Base-by-base conservation (phyloP, 768 basidiomycete genomes). In the Mycena kentingensis region DNA sequence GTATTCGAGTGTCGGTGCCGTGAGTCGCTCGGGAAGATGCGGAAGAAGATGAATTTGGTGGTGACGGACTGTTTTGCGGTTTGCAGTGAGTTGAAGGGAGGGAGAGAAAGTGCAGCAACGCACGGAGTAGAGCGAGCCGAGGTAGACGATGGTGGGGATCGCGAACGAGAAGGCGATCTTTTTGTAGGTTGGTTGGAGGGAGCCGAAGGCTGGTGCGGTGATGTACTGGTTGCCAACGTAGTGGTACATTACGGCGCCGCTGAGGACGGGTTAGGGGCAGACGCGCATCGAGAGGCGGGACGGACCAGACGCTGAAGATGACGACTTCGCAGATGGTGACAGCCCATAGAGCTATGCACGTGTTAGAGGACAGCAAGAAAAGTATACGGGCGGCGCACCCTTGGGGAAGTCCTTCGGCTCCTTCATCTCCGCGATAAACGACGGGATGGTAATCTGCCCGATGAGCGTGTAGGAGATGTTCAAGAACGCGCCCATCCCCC, bases 361-460 rank as follows among this genome's bases (percentile, higher is more conserved):
- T 26, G 15, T 22, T 21, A 29, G 19, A 22, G 31, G 21, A 48
- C 19, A 5, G 7, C 1, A 26, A 25, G 12, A 35, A 1, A 28
- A 32, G 15, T n/a, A 29, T 24, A 5, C 28, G 4, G 18, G 3
- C 16, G 31, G 4, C 19, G 44, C 56, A 35, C 72, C 72, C 63
- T 76, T 76, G 1, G 75, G 74, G 60, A 78, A 77, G 51, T 77
- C 75, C 43, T 67, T 73, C 4, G 76, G 76, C 26, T 78, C 70
- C 57, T 73, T 70, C 75, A 77, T 77, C 52, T 77, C 75, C 3
- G 76, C 74, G 49, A 76, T 77, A 56, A 77, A 76, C 67, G 69
- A 74, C 18, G 77, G 77, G 6, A 77, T 56, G 0, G 73, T 73
- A 29, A 74, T 75, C 54, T 78, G 77, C 5, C 76, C 77, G 24